These are phyloP conservation scores for Phytopythium boreale DNA, from an alignment of 352 stramenopile species.

Conservation along the genomic window DNA sequence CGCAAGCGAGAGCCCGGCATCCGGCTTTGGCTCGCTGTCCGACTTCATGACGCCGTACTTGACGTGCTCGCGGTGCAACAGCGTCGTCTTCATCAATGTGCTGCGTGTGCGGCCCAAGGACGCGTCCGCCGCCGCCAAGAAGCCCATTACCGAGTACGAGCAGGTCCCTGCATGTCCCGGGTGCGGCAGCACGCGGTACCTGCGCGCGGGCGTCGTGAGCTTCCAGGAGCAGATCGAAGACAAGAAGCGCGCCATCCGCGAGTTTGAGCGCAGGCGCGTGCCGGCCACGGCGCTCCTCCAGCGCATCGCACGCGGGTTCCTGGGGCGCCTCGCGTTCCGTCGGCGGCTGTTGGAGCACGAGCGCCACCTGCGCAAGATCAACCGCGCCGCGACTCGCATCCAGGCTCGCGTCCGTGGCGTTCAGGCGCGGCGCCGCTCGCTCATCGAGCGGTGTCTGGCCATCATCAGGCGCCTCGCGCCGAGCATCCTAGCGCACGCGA, in stretches of 20 bases:
- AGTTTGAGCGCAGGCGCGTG: constrained; percentile 53
- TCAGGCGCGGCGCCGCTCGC: constrained; percentile 42
- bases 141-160: constrained; percentile 35
- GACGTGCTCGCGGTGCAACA: constrained; percentile 78
- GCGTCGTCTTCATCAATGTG: constrained; percentile 71
- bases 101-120: constrained; percentile 38
- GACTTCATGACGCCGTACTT: constrained; percentile 65
- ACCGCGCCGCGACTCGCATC: constrained; percentile 46
- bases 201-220: constrained; percentile 65
- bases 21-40: constrained; percentile 7
- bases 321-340: constrained; percentile 54
- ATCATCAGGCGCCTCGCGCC: constrained; percentile 57
- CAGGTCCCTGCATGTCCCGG: constrained; percentile 57
- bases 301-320: constrained; percentile 59
- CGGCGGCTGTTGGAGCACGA: constrained; percentile 40
- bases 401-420: constrained; percentile 59
- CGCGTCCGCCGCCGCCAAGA: constrained; percentile 5
- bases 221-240: constrained; percentile 79
- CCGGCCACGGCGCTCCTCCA: constrained; percentile 56
- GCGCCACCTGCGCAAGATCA: constrained; percentile 49
- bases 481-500: constrained; percentile 41
- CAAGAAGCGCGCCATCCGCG: constrained; percentile 51
- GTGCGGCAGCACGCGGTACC: constrained; percentile 65
- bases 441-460: constrained; percentile 68
- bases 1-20: background rate